Percentiles rank a stretch among this genome's conserved stretches.
Evolutionary conservation across 208 protist species (phyloP).

Genomic region (Leishmania braziliensis): DNA sequence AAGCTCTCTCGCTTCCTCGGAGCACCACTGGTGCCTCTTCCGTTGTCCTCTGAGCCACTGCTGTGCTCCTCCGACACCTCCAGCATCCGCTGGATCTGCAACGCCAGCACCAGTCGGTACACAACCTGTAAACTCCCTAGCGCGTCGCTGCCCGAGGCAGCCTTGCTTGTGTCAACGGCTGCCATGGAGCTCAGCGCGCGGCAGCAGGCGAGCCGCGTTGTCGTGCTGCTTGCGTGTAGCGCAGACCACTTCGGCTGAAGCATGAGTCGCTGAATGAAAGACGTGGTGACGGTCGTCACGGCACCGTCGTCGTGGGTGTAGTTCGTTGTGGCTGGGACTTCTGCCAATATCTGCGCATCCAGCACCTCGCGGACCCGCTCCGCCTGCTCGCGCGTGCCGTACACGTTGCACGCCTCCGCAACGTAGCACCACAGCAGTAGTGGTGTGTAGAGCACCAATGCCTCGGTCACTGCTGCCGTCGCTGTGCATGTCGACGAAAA

Average conservation of each 20-base stretch:
- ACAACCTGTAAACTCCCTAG: constrained; percentile 38
- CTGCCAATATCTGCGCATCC: constrained; percentile 22
- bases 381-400: constrained; percentile 25
- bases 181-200: constrained; percentile 25
- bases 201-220: constrained; percentile 24
- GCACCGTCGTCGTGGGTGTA: background rate
- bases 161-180: constrained; percentile 1
- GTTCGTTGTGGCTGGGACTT: constrained; percentile 4
- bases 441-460: constrained; percentile 21
- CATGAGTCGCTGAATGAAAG: constrained; percentile 36
- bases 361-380: constrained; percentile 15
- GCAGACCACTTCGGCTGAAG: constrained; percentile 25
- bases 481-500: background rate
- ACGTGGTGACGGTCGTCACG: constrained; percentile 9
- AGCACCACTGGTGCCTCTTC: background rate
- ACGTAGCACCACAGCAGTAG: constrained; percentile 66
- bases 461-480: background rate
- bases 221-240: constrained; percentile 23
- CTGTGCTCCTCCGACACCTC: background rate
- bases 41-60: background rate
- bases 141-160: constrained; percentile 3
- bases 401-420: constrained; percentile 22
- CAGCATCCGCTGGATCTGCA: constrained; percentile 33
- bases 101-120: constrained; percentile 57
- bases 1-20: background rate